Evolutionary conservation across 2,329 filamentous ascomycete genomes (phyloP), one percentile per base, ranked within the genome.

Genomic region (Dactylella cylindrospora): DNA sequence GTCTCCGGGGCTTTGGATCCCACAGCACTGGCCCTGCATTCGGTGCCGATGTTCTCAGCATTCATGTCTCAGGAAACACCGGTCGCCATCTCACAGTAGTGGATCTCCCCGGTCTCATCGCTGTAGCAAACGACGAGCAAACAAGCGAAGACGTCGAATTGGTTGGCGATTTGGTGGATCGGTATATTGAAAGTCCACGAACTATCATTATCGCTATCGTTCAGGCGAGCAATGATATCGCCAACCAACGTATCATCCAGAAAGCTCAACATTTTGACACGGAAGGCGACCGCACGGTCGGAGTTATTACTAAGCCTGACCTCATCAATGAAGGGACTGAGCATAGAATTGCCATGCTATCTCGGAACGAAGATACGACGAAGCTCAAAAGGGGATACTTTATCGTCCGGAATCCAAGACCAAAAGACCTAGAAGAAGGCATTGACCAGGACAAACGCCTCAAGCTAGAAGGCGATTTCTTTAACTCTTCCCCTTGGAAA

Each of bases 231-330:
- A 74, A 73, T 20, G 75, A 77, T 25, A 68, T 70, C 10, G 71
- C 71, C 2, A 74, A 72, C 17, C 75, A 77, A 60, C 60, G 57
- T 0, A 71, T 76, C 7, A 67, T 75, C 3, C 65, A 70, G 15
- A 49, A 67, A 3, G 46, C 50, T 0, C 66, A 69, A 15, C 66
- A 72, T 8, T 59, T 68, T 20, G 76, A 78, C 64, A 65, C 60
- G 0, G 50, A 65, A 3, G 74, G 75, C 0, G 64, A 67, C 20
- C 69, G 76, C 25, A 78, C 76, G 0, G 45, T 78, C 0, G 74
- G 75, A 0, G 71, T 79, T 1, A 72, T 84, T 0, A 85, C 82
- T 0, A 85, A 84, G 65, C 78, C 80, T 0, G 83, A 86, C 54
- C 71, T 84, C 0, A 76, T 78, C 10, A 70, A 73, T 28, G 55